Evolutionary conservation across 768 basidiomycete genomes (phyloP).

Genomic region (Neoboletus brunneissimus): DNA sequence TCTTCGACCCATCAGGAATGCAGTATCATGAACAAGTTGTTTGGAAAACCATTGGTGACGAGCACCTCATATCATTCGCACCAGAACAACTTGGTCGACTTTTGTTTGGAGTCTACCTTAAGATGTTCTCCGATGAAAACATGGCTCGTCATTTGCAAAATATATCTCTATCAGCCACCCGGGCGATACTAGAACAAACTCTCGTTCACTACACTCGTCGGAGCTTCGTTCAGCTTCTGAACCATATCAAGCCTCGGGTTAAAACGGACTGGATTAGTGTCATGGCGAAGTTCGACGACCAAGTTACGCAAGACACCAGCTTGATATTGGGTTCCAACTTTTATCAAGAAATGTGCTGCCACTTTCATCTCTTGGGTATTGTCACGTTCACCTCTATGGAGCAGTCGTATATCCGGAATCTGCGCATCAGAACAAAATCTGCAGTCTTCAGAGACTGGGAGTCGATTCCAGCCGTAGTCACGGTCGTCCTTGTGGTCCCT

Average conservation of each 20-base stretch:
- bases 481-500: conserved; percentile 34
- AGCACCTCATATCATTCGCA: conserved; percentile 14
- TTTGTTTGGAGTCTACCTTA: conserved; percentile 27
- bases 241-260: conserved; percentile 37
- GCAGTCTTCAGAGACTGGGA: conserved; percentile 32
- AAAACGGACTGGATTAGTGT: conserved; percentile 41
- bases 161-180: neutral
- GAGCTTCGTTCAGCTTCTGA: conserved; percentile 47
- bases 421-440: conserved; percentile 4
- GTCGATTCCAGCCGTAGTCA: conserved; percentile 30
- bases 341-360: conserved; percentile 47
- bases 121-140: conserved; percentile 33
- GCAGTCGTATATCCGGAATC: conserved; percentile 4
- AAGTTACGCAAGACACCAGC: conserved; percentile 9
- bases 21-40: conserved; percentile 26
- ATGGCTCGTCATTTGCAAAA: conserved; percentile 9
- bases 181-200: conserved; percentile 5
- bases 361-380: conserved; percentile 42
- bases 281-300: conserved; percentile 35
- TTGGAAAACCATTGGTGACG: conserved; percentile 22
- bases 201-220: conserved; percentile 46
- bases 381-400: conserved; percentile 30
- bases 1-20: neutral
- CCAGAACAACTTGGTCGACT: conserved; percentile 26
- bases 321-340: conserved; percentile 29